Evolutionary conservation across 148 eudicot species (phyloP).

Genomic region (Heliosperma pusillum): DNA sequence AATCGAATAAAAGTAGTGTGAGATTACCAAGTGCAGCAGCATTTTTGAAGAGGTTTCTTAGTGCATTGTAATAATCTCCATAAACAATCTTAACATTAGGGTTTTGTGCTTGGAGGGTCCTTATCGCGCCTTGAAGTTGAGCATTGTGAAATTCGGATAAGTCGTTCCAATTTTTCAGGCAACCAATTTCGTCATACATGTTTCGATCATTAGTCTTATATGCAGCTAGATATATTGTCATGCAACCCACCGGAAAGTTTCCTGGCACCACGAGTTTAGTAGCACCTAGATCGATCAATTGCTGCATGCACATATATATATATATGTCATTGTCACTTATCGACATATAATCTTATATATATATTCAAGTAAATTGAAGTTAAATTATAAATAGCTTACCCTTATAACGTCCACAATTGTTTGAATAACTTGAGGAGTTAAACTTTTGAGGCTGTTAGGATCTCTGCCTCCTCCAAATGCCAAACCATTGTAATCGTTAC

Average conservation of each 20-base stretch:
- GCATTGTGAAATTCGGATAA: conserved; percentile 31
- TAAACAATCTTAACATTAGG: conserved; percentile 34
- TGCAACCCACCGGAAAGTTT: conserved; percentile 41
- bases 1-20: too few relatives aligned
- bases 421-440: conserved; percentile 13
- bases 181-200: conserved; percentile 32
- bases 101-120: conserved; percentile 22
- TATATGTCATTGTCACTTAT: neutral
- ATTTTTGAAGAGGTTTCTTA: conserved; percentile 14
- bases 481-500: conserved; percentile 23
- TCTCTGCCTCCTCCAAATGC: neutral
- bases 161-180: conserved; percentile 35
- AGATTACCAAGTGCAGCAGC: conserved; percentile 22
- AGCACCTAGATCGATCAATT: conserved; percentile 40
- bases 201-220: conserved; percentile 13
- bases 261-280: conserved; percentile 31
- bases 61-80: conserved; percentile 39
- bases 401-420: conserved; percentile 1
- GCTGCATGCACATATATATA: conserved; percentile 16
- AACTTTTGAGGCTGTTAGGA: neutral
- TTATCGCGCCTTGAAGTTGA: conserved; percentile 26
- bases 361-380: neutral
- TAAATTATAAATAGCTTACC: neutral
- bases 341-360: neutral
- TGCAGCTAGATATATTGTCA: conserved; percentile 29